Percentiles rank a stretch among this genome's conserved stretches.
These are phyloP conservation scores for Achaetomiella virescens DNA, from an alignment of 495 filamentous ascomycete species.

Conservation along the genomic window DNA sequence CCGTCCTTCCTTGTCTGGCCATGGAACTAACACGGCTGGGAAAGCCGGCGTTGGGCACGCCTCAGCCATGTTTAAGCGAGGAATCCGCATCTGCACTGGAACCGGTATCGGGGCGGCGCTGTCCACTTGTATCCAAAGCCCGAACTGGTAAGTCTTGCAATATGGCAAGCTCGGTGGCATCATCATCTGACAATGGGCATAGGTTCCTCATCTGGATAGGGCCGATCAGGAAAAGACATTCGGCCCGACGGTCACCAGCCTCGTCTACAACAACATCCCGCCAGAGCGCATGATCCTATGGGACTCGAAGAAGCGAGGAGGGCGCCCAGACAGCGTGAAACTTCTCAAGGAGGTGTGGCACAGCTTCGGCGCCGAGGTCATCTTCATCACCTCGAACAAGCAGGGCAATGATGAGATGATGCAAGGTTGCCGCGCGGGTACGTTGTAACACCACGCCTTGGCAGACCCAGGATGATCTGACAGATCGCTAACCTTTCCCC, in stretches of 20 bases:
- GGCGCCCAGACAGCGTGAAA: conserved; percentile 36
- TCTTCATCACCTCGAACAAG: conserved; percentile 44
- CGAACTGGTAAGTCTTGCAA: conserved; percentile 30
- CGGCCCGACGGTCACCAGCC: conserved; percentile 37
- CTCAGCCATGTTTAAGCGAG: conserved; percentile 43
- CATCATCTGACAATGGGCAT: not conserved
- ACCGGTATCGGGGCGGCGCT: conserved; percentile 41
- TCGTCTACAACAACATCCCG: conserved; percentile 40
- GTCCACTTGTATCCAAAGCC: conserved; percentile 41
- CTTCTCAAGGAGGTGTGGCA: conserved; percentile 39
- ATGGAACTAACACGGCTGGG: conserved; percentile 13
- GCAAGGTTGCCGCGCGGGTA: conserved; percentile 37
- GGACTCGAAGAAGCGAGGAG: conserved; percentile 43
- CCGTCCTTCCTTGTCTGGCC: not conserved
- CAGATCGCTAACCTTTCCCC: conserved; percentile 15
- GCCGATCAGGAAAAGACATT: conserved; percentile 40
- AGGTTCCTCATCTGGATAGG: conserved; percentile 45
- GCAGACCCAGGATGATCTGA: not conserved
- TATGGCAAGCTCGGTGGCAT: not conserved
- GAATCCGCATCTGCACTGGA: conserved; percentile 40
- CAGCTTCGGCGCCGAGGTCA: conserved; percentile 41
- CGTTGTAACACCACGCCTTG: conserved; percentile 6
- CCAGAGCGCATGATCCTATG: conserved; percentile 43
- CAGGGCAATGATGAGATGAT: conserved; percentile 45
- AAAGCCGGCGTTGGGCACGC: conserved; percentile 41